Conservation (phyloP, 164 flowering plant genomes). For the Platanus orientalis region DNA sequence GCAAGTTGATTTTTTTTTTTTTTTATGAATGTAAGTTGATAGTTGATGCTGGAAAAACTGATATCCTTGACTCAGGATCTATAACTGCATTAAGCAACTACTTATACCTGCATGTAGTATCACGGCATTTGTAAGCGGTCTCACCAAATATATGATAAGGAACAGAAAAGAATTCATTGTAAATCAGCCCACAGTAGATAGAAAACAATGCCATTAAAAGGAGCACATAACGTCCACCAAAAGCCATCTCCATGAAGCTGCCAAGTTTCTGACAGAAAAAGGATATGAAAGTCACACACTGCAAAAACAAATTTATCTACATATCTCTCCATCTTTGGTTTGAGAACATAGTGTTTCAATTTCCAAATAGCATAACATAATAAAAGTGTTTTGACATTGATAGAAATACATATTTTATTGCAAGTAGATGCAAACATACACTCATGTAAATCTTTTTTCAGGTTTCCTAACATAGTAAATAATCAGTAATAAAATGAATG, state of each 20-base stretch:
- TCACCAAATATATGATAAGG: slow-evolving; percentile 84
- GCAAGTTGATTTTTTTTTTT: too few relatives aligned
- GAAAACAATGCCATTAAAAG: slow-evolving; percentile 91
- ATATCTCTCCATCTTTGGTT: neutral
- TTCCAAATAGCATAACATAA: too few relatives aligned
- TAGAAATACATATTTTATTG: too few relatives aligned
- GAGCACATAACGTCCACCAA: slow-evolving; percentile 89
- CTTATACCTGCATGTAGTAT: slow-evolving; percentile 72
- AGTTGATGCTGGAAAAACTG: too few relatives aligned
- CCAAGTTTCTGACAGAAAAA: slow-evolving; percentile 70
- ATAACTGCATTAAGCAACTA: neutral
- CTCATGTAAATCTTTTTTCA: too few relatives aligned
- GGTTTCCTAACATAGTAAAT: neutral
- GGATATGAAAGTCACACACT: neutral
- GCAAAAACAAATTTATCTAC: too few relatives aligned
- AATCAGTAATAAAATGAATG: neutral
- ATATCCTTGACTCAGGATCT: neutral
- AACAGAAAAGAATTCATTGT: slow-evolving; percentile 94
- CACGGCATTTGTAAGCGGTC: slow-evolving; percentile 83
- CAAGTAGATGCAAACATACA: too few relatives aligned
- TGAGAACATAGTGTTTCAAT: neutral
- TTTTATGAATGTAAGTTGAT: too few relatives aligned
- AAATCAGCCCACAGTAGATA: slow-evolving; percentile 87
- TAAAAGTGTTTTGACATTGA: too few relatives aligned
- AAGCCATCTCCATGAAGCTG: slow-evolving; percentile 93